Base-by-base conservation (phyloP, 805 yeast genomes). In the Lachancea nothofagi region DNA sequence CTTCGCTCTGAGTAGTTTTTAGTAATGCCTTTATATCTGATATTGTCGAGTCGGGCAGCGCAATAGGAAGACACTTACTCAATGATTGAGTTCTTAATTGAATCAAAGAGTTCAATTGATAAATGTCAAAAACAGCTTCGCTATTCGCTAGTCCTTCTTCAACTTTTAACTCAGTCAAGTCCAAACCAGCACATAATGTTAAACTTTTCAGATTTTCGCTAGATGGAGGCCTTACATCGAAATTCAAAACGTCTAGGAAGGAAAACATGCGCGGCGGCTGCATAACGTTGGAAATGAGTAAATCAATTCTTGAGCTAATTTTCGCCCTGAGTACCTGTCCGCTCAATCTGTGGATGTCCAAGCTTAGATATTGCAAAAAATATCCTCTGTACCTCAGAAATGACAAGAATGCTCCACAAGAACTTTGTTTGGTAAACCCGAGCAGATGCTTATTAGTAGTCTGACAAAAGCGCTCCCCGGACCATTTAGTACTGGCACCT, bases 191-290 rank as follows among this genome's bases (percentile, higher is more conserved):
- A 41, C 71, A 68, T 12, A 57, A 39, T 4, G 50, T 47, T 38
- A 55, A 41, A 7, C 37, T 37, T 17, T 51, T 48, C 6, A 50
- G 39, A 24, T 50, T 12, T 8, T 51, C 48, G 19, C 34, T 38
- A 4, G 49, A 47, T 20, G 67, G 61, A 13, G 67, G 65, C 38
- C 66, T 69, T 17, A 72, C 74, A 40, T 72, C 65, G 37, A 72
- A 78, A 51, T 82, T 84, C 37, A 84, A 61, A 4, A 81, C 66
- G 59, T 86, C 95, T 50, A 89, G 66, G 43, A 83, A 78, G 24
- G 79, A 74, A 40, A 87, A 66, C 1, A 85, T 65, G 44, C 76
- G 79, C 0, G 90, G 81, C 0, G 87, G 72, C 1, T 82, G 83
- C 42, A 73, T 62, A 19, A 74, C 65, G 44, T 67, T 70, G 13